These are phyloP conservation scores for Echium plantagineum DNA, from an alignment of 257 asterid species.

Conservation along the genomic window DNA sequence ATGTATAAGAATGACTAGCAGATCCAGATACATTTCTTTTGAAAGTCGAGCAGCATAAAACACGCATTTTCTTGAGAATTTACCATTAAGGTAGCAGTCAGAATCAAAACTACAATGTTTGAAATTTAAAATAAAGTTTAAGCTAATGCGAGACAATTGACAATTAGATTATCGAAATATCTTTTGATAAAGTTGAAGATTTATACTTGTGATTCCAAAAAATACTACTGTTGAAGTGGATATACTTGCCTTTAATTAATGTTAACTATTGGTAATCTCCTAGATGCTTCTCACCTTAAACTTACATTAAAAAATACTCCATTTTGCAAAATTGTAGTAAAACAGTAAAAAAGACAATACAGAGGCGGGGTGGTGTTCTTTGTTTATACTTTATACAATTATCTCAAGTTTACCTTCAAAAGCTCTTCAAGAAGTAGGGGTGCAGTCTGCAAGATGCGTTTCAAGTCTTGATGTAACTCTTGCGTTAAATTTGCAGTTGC, in stretches of 20 bases:
- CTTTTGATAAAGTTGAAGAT: too few relatives aligned
- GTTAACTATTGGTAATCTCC: too few relatives aligned
- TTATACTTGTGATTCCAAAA: too few relatives aligned
- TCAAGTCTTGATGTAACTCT: constrained; percentile 61
- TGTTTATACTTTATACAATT: background rate
- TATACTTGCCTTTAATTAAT: too few relatives aligned
- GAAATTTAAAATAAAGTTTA: too few relatives aligned
- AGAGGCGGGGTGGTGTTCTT: background rate
- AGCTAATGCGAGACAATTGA: too few relatives aligned
- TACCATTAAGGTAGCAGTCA: too few relatives aligned
- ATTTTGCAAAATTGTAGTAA: background rate
- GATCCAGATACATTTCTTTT: background rate
- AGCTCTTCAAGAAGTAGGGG: constrained; percentile 92
- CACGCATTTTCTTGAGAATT: too few relatives aligned
- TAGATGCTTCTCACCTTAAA: background rate
- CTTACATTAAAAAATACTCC: background rate
- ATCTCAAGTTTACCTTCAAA: constrained; percentile 37
- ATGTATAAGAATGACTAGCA: constrained; percentile 9
- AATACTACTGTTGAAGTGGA: too few relatives aligned
- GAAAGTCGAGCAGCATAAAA: background rate
- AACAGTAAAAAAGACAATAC: background rate
- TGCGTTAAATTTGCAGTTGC: constrained; percentile 46
- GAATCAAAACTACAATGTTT: too few relatives aligned
- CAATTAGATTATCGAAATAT: too few relatives aligned
- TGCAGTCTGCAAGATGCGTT: constrained; percentile 46